phyloP scores from a whole-genome alignment of 495 filamentous ascomycete genomes.

The Podospora didyma region DNA sequence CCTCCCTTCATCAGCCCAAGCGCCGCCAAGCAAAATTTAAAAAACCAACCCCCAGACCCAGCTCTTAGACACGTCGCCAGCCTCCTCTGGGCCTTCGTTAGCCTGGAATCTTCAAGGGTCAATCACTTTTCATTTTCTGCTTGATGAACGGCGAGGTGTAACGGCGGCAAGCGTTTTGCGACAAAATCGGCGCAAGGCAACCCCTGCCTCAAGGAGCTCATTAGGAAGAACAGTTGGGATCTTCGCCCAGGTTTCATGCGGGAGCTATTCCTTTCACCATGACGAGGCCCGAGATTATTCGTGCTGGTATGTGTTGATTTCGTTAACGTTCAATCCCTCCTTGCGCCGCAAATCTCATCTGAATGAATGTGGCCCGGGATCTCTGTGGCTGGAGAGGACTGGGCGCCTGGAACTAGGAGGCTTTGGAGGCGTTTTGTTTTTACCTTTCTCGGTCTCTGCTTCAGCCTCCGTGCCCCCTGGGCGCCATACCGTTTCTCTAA shows the following conservation, averaged over 20 bases:
- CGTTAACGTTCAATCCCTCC: constrained; percentile 15
- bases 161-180: neutral
- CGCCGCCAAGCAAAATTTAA: neutral
- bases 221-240: constrained; percentile 3
- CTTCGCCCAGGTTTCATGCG: constrained; percentile 18
- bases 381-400: constrained; percentile 19
- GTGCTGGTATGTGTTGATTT: constrained; percentile 71
- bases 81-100: neutral
- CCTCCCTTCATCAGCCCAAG: too few relatives aligned
- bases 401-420: neutral
- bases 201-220: neutral
- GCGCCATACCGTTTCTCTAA: constrained; percentile 15
- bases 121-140: neutral
- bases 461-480: constrained; percentile 9
- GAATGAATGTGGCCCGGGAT: constrained; percentile 17
- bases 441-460: neutral
- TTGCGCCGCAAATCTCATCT: constrained; percentile 12
- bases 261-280: constrained; percentile 41
- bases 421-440: neutral
- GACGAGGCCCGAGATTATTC: constrained; percentile 73
- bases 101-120: neutral
- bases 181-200: constrained; percentile 3
- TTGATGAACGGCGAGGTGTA: constrained; percentile 1
- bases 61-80: neutral
- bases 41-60: neutral